Evolutionary conservation across 2,329 filamentous ascomycete genomes (phyloP).

Genomic region (Leptographium procerum): DNA sequence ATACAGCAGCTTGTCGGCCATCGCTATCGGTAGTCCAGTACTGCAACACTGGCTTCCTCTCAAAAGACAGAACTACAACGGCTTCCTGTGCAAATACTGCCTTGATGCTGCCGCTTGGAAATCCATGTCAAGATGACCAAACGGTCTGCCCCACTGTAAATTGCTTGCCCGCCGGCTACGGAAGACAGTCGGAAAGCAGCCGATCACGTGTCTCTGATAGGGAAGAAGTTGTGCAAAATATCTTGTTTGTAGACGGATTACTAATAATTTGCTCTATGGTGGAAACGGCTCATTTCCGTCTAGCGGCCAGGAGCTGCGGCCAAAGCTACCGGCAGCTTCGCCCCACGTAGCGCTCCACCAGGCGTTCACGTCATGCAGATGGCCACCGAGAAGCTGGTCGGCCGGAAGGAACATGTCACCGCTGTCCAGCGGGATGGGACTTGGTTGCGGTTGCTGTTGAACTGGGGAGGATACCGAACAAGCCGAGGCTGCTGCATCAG

Average conservation of each 20-base stretch:
- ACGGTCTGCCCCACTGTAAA: not conserved
- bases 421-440: not conserved
- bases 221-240: too few species aligned
- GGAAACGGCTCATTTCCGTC: not conserved
- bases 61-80: too few species aligned
- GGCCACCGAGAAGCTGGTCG: conserved; percentile 2
- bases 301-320: not conserved
- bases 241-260: too few species aligned
- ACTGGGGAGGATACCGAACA: not conserved
- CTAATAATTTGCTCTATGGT: not conserved
- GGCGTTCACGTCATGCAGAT: not conserved
- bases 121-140: too few species aligned
- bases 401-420: not conserved
- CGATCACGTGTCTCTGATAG: too few species aligned
- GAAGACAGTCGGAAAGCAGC: not conserved
- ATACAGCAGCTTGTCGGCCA: not conserved
- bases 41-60: too few species aligned
- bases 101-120: too few species aligned
- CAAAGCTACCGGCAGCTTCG: not conserved
- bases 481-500: not conserved
- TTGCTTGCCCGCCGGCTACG: not conserved
- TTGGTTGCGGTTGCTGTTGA: not conserved
- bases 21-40: not conserved
- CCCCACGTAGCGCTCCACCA: conserved; percentile 5
- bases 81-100: not conserved